phyloP scores from a whole-genome alignment of 345 rosid species.

The Noccaea caerulescens region DNA sequence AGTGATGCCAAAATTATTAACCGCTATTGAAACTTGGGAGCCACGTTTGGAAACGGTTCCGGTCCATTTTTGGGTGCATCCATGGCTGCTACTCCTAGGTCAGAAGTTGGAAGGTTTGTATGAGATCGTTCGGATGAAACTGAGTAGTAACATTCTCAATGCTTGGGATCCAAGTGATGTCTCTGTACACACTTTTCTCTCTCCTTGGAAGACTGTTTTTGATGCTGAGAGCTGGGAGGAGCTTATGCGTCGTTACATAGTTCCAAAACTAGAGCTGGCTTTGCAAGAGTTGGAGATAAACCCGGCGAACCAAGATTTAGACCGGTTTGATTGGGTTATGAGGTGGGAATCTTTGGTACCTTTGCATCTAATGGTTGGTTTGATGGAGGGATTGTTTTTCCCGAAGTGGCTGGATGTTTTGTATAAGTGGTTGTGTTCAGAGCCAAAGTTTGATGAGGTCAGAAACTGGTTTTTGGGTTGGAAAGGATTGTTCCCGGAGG shows the following conservation, averaged over 20 bases:
- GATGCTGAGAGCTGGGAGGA: conserved; percentile 88
- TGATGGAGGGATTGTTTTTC: conserved; percentile 88
- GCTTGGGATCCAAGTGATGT: conserved; percentile 92
- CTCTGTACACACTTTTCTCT: conserved; percentile 80
- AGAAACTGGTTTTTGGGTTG: conserved; percentile 77
- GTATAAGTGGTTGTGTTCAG: conserved; percentile 75
- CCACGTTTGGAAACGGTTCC: conserved; percentile 80
- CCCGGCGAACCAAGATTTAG: conserved; percentile 79
- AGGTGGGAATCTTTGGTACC: conserved; percentile 87
- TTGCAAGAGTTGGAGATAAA: conserved; percentile 80
- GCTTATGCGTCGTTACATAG: conserved; percentile 84
- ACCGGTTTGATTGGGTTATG: conserved; percentile 76
- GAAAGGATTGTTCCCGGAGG: conserved; percentile 80
- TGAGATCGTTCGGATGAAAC: conserved; percentile 74
- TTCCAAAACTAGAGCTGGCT: conserved; percentile 87
- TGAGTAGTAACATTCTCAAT: conserved; percentile 78
- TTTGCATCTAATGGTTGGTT: conserved; percentile 79
- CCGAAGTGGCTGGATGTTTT: conserved; percentile 85
- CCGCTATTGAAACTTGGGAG: conserved; percentile 85
- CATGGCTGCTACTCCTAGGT: conserved; percentile 90
- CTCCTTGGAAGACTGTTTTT: conserved; percentile 92
- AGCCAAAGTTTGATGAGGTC: conserved; percentile 77
- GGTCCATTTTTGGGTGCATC: conserved; percentile 93
- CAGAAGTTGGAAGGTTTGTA: conserved; percentile 74
- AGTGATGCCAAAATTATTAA: conserved; percentile 75